Conservation (phyloP, 2,329 filamentous ascomycete species). For the Clonostachys chloroleuca region DNA sequence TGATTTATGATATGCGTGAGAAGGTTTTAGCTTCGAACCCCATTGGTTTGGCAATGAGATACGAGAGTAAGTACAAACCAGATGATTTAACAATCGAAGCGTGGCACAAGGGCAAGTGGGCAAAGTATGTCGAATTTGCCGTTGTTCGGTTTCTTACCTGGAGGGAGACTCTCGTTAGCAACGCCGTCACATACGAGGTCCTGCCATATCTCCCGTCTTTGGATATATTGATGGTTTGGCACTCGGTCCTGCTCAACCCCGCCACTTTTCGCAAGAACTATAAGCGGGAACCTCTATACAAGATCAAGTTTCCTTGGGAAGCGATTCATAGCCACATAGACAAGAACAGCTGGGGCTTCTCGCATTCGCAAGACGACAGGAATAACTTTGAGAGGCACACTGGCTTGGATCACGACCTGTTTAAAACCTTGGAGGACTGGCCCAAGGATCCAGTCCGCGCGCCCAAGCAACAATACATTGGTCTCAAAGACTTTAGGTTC, state of each 20-base stretch:
- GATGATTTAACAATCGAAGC: neutral
- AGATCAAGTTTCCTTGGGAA: conserved; percentile 9
- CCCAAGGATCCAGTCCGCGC: too few relatives aligned
- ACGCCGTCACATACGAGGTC: too few relatives aligned
- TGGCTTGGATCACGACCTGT: too few relatives aligned
- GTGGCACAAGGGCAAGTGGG: conserved; percentile 6
- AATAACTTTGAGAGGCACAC: too few relatives aligned
- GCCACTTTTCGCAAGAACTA: conserved; percentile 8
- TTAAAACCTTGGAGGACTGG: too few relatives aligned
- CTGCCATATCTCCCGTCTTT: neutral
- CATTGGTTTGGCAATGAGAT: conserved; percentile 8
- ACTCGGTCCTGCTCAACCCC: conserved; percentile 25
- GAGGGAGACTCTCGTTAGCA: neutral
- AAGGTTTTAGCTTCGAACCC: conserved; percentile 9
- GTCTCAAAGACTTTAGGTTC: too few relatives aligned
- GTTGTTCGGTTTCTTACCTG: neutral
- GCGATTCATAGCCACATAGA: neutral
- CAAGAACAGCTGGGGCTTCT: too few relatives aligned
- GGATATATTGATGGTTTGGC: conserved; percentile 30
- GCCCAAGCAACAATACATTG: too few relatives aligned
- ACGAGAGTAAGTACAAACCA: neutral
- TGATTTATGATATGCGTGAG: conserved; percentile 45
- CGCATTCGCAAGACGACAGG: too few relatives aligned
- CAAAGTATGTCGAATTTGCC: neutral
- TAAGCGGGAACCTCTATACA: conserved; percentile 5